A percentile compares a stretch with the other conserved stretches of the same genome.
Conservation (phyloP, 1,284 basidiomycete species). For the Ceratobasidium sp. region DNA sequence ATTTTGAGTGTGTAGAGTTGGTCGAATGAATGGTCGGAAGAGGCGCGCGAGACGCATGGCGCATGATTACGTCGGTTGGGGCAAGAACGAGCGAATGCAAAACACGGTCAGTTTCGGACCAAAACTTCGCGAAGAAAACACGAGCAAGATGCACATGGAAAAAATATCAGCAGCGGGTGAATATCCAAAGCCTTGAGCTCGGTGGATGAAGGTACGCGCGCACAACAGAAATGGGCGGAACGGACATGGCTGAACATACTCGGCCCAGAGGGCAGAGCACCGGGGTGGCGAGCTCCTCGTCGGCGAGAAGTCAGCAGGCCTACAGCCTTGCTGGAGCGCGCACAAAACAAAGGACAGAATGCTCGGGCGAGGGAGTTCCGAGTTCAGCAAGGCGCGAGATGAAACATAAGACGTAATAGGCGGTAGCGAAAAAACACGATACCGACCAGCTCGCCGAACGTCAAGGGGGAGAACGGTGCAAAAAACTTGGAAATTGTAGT, state of each 20-base stretch:
- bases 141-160: not conserved
- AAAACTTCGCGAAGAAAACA: not conserved
- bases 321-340: not conserved
- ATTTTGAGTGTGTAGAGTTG: conserved; percentile 34
- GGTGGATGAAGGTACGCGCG: not conserved
- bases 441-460: not conserved
- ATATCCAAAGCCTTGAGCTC: not conserved
- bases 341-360: not conserved
- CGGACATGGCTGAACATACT: not conserved
- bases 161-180: not conserved
- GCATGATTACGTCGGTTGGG: not conserved
- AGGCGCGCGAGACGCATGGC: not conserved
- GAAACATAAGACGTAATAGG: conserved; percentile 26
- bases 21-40: not conserved
- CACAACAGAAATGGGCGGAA: not conserved
- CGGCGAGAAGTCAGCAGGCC: not conserved
- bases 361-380: not conserved
- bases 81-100: not conserved
- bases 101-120: not conserved
- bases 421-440: conserved; percentile 17
- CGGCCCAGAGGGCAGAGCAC: not conserved
- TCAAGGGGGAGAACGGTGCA: not conserved
- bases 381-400: conserved; percentile 8
- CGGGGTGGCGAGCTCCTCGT: conserved; percentile 6
- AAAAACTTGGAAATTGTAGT: not conserved